phyloP scores from a whole-genome alignment of 2,329 filamentous ascomycete genomes.

The Penicillium paneum region DNA sequence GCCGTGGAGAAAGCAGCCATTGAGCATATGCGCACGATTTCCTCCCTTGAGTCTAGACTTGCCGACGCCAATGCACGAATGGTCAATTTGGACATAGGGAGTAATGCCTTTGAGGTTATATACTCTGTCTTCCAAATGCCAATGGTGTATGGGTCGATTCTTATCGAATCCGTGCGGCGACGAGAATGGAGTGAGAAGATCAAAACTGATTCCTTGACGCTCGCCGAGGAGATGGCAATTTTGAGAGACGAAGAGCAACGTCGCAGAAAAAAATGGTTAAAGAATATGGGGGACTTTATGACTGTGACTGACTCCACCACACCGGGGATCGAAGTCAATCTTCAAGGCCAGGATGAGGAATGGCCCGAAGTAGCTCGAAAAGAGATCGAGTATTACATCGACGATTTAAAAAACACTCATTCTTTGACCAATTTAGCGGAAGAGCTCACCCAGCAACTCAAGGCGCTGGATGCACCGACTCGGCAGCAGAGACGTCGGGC shows the following conservation, averaged over 20 bases:
- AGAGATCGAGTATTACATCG: conserved; percentile 73
- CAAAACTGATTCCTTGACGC: conserved; percentile 75
- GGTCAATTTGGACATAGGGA: conserved; percentile 68
- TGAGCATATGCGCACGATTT: conserved; percentile 77
- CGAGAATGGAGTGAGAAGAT: conserved; percentile 92
- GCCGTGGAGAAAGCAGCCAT: conserved; percentile 62
- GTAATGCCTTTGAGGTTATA: conserved; percentile 76
- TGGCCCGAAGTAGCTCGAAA: conserved; percentile 77
- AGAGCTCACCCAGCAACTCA: conserved; percentile 72
- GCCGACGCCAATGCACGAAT: conserved; percentile 70
- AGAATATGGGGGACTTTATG: conserved; percentile 73
- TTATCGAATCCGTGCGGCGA: conserved; percentile 79
- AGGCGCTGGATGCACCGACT: conserved; percentile 76
- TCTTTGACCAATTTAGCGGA: conserved; percentile 64
- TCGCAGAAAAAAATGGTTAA: conserved; percentile 84
- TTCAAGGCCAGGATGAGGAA: conserved; percentile 71
- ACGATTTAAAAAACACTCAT: conserved; percentile 61
- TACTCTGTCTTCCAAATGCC: conserved; percentile 79
- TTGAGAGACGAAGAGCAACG: conserved; percentile 92
- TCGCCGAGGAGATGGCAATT: conserved; percentile 88
- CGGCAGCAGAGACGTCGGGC: conserved; percentile 82
- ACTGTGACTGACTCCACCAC: conserved; percentile 64
- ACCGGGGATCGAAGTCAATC: conserved; percentile 77
- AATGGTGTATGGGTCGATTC: conserved; percentile 82
- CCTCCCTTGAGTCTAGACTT: conserved; percentile 72